Evolutionary conservation across 495 filamentous ascomycete genomes (phyloP).

Genomic region (Extremus antarcticus): DNA sequence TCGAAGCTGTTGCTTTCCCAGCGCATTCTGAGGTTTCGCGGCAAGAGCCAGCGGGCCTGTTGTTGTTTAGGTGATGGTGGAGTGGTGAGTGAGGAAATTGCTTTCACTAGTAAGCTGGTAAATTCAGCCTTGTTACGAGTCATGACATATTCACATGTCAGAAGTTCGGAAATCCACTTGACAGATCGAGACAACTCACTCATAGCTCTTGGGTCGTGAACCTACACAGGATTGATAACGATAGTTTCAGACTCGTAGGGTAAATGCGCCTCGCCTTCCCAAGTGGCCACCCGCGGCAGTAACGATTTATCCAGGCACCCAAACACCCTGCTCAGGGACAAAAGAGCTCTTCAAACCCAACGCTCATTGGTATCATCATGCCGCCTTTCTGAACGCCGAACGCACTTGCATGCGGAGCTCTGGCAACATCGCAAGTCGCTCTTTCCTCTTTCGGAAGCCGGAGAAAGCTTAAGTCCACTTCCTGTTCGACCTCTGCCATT

Average conservation of each 20-base stretch:
- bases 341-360: neutral
- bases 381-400: neutral
- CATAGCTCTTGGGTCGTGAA: neutral
- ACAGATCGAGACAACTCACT: too few species aligned
- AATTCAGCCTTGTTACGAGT: too few species aligned
- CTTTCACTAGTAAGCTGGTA: too few species aligned
- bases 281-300: neutral
- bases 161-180: too few species aligned
- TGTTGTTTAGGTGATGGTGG: too few species aligned
- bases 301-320: neutral
- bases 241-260: neutral
- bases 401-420: neutral
- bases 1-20: neutral
- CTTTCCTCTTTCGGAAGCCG: neutral
- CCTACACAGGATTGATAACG: neutral
- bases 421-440: neutral
- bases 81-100: too few species aligned
- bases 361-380: neutral
- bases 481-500: neutral
- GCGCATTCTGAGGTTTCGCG: too few species aligned
- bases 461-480: conserved; percentile 1
- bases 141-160: too few species aligned
- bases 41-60: too few species aligned
- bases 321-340: neutral
- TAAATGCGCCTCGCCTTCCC: neutral